A percentile compares a stretch with the other conserved stretches of the same genome.
phyloP scores from a whole-genome alignment of 2,329 filamentous ascomycete genomes.

The Colletotrichum eleusines region DNA sequence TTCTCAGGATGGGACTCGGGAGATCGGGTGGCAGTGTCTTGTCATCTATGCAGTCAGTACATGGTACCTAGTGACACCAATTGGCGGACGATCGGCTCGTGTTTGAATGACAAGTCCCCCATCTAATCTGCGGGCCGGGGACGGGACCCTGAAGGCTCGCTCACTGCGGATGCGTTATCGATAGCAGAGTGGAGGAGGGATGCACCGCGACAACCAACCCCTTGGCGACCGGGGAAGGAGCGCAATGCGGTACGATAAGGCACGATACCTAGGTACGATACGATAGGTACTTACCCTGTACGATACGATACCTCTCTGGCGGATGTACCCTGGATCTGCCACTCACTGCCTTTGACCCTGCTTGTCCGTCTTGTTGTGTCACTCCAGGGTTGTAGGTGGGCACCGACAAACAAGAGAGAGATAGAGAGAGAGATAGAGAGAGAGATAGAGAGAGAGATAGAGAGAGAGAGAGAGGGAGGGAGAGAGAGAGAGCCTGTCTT shows the following conservation, averaged over 20 bases:
- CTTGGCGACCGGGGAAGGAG: constrained; percentile 29
- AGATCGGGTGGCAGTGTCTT: constrained; percentile 18
- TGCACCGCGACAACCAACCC: constrained; percentile 36
- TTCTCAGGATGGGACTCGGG: neutral
- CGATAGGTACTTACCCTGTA: too few species aligned
- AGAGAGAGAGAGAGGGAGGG: too few species aligned
- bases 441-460: too few species aligned
- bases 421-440: neutral
- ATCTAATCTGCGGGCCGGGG: constrained; percentile 26
- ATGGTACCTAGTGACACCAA: too few species aligned
- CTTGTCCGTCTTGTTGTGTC: neutral
- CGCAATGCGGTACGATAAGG: neutral
- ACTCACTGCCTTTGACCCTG: neutral
- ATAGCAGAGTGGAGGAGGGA: constrained; percentile 16
- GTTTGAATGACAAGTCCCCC: constrained; percentile 25
- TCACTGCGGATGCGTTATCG: constrained; percentile 4
- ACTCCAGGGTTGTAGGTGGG: neutral
- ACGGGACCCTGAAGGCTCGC: constrained; percentile 26
- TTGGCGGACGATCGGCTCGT: constrained; percentile 26
- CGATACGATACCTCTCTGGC: neutral
- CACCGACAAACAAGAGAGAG: neutral
- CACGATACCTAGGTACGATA: neutral
- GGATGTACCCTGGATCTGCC: neutral
- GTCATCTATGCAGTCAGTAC: neutral
- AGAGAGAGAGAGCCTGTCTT: neutral